A percentile compares a stretch with the other conserved stretches of the same genome.
phyloP scores from a whole-genome alignment of 352 stramenopile genomes.

The Phytophthora ohioensis region DNA sequence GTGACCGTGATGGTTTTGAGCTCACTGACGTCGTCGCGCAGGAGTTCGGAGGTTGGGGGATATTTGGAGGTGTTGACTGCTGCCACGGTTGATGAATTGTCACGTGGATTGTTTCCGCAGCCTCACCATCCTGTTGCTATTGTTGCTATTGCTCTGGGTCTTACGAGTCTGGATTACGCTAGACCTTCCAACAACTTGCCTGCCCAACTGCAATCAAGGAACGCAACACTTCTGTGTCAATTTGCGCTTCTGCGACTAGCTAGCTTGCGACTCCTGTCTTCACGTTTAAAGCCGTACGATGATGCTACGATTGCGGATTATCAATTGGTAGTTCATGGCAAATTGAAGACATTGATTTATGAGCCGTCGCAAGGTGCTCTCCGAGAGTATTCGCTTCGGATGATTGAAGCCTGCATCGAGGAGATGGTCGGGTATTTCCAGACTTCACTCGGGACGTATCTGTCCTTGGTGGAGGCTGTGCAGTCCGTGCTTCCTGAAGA shows the following conservation, averaged over 20 bases:
- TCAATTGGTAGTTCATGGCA: conserved; percentile 22
- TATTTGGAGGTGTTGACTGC: conserved; percentile 32
- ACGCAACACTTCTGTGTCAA: conserved; percentile 38
- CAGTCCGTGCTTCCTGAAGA: conserved; percentile 41
- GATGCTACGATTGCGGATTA: conserved; percentile 11
- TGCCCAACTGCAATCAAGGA: conserved; percentile 13
- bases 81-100: conserved; percentile 31
- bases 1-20: conserved; percentile 33
- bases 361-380: conserved; percentile 14
- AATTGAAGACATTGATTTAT: conserved; percentile 11
- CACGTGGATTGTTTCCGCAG: conserved; percentile 30
- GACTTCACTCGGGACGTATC: conserved; percentile 26
- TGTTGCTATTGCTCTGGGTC: conserved; percentile 37
- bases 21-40: conserved; percentile 18
- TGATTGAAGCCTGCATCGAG: conserved; percentile 36
- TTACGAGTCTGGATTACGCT: conserved; percentile 31
- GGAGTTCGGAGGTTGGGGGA: conserved; percentile 1
- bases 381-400: conserved; percentile 33
- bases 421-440: conserved; percentile 47
- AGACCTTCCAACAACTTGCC: background rate
- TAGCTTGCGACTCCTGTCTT: conserved; percentile 40
- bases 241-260: conserved; percentile 44
- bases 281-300: conserved; percentile 26
- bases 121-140: conserved; percentile 25
- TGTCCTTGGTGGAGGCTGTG: conserved; percentile 35